Base-by-base conservation (phyloP, 805 yeast species). In the Wickerhamomyces xylosicus region DNA sequence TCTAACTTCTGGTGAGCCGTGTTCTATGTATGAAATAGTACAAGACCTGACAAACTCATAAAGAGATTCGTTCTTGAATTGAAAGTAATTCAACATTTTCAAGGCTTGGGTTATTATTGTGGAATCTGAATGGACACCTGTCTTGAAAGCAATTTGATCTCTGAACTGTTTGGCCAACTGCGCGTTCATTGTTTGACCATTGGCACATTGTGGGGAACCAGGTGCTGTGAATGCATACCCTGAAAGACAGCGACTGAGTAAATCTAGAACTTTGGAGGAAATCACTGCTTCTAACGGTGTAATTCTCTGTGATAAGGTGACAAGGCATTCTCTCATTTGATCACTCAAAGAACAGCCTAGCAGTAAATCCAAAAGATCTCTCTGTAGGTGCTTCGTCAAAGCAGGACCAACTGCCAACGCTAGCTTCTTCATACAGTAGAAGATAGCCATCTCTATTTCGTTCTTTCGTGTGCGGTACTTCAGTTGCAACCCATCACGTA, bases 401-500 rank as follows among this genome's bases (percentile, higher is more conserved):
- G 95, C 95, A 11, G 95, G 94, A 0, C 97, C 97, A 14, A 90
- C 85, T 0, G 97, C 90, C 19, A 72, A 71, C 0, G 96, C 89
- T 29, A 92, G 62, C 59, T 85, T 83, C 0, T 94, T 85, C 34
- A 90, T 70, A 56, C 97, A 92, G 49, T 83, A 85, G 52, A 89
- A 90, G 17, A 90, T 74, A 1, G 95, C 87, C 0, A 85, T 81
- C 47, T 85, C 95, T 34, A 82, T 77, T 14, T 31, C 33, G 36
- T 82, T 87, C 52, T 77, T 80, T 42, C 89, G 69, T 3, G 68
- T 58, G 45, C 77, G 74, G 15, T 60, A 59, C 40, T 60, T 64
- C 1, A 62, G 48, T 25, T 74, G 67, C 20, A 90, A 64, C 0
- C 92, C 89, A 41, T 87, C 96, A 50, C 87, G 68, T 17, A 89